phyloP scores from a whole-genome alignment of 2,329 filamentous ascomycete species.

The Cercospora sesami region DNA sequence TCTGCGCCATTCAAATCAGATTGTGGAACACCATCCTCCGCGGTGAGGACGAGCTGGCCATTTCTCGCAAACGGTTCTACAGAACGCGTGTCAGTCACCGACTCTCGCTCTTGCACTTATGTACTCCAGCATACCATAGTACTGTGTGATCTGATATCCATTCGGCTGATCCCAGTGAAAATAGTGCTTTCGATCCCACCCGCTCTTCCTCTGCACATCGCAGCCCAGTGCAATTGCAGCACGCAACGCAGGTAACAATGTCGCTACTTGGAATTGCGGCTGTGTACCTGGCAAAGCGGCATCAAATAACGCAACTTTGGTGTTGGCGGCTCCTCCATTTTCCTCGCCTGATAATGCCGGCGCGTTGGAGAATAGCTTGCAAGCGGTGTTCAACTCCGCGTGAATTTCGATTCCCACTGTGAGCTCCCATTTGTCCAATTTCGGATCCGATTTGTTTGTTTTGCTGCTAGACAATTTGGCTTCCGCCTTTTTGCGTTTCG shows the following conservation, averaged over 20 bases:
- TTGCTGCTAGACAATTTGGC: slow-evolving; percentile 18
- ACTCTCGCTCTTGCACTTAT: not conserved
- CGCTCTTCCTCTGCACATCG: slow-evolving; percentile 71
- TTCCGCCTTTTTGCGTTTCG: slow-evolving; percentile 34
- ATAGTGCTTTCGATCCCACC: slow-evolving; percentile 96
- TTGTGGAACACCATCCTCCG: slow-evolving; percentile 75
- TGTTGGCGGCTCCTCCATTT: slow-evolving; percentile 63
- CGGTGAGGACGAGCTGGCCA: slow-evolving; percentile 68
- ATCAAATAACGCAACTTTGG: slow-evolving; percentile 87
- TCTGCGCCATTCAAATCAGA: slow-evolving; percentile 69
- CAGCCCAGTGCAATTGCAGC: slow-evolving; percentile 85
- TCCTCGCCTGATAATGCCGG: slow-evolving; percentile 38
- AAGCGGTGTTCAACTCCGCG: slow-evolving; percentile 84
- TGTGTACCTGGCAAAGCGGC: slow-evolving; percentile 85
- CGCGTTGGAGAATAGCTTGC: slow-evolving; percentile 81
- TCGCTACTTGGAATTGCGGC: slow-evolving; percentile 78
- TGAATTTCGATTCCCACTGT: slow-evolving; percentile 97
- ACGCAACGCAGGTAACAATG: slow-evolving; percentile 83
- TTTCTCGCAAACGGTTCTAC: slow-evolving; percentile 64
- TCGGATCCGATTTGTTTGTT: slow-evolving; percentile 22
- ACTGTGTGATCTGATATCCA: slow-evolving; percentile 97
- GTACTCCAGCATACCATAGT: slow-evolving; percentile 59
- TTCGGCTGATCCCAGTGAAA: slow-evolving; percentile 98
- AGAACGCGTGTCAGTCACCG: not conserved
- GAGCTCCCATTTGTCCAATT: slow-evolving; percentile 72